Evolutionary conservation across 768 basidiomycete genomes (phyloP).

Genomic region (Lanmaoa pseudosensibilis): DNA sequence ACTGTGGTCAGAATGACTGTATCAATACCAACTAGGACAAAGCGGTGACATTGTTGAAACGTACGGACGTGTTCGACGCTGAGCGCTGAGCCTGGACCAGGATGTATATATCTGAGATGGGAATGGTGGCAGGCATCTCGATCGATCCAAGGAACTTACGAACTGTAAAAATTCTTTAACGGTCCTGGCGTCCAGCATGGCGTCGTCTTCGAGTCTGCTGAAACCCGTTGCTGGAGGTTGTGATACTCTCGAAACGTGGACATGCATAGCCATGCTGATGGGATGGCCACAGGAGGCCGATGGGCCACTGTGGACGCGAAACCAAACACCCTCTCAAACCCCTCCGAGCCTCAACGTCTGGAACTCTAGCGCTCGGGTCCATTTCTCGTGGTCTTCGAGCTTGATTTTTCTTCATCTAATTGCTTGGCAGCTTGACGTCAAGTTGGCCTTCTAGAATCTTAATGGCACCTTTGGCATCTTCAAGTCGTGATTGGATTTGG

Average conservation of each 20-base stretch:
- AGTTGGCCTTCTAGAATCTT: neutral
- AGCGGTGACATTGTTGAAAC: neutral
- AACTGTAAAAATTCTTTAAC: neutral
- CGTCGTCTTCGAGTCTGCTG: neutral
- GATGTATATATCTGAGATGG: neutral
- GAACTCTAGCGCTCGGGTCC: neutral
- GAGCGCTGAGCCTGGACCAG: neutral
- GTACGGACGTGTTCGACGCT: neutral
- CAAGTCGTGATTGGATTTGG: conserved; percentile 4
- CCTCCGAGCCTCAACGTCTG: neutral
- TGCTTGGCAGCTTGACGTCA: neutral
- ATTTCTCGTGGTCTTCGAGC: neutral
- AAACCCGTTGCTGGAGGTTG: neutral
- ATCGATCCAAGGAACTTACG: neutral
- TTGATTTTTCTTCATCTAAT: neutral
- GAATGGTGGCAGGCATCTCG: neutral
- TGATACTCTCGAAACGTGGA: neutral
- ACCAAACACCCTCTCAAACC: neutral
- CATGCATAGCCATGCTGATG: conserved; percentile 8
- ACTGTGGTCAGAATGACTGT: neutral
- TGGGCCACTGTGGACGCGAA: neutral
- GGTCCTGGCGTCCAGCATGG: no score
- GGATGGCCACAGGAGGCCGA: conserved; percentile 10
- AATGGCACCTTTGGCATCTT: conserved; percentile 7
- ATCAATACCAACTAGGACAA: neutral